These are phyloP conservation scores for Solanum hybrid DNA, from an alignment of 305 asterid species.

Conservation along the genomic window DNA sequence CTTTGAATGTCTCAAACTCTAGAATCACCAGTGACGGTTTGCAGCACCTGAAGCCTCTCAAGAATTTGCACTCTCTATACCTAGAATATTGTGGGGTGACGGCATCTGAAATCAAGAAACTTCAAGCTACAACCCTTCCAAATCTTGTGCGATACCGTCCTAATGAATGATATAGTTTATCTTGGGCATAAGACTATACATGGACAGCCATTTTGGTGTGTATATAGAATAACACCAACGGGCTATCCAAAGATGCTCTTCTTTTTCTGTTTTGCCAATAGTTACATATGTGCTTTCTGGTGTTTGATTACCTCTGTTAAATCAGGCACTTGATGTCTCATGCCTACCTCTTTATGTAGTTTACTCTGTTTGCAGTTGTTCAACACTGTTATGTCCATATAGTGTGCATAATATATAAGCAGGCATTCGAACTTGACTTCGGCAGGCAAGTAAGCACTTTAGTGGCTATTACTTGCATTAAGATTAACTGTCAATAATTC, in stretches of 20 bases:
- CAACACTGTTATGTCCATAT: not conserved
- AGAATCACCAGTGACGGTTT: not conserved
- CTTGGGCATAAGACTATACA: not conserved
- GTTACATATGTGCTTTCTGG: not conserved
- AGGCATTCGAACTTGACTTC: not conserved
- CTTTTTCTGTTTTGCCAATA: not conserved
- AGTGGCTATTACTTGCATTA: not conserved
- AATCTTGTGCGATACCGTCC: constrained; percentile 5
- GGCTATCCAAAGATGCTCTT: not conserved
- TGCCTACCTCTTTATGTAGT: not conserved
- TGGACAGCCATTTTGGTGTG: not conserved
- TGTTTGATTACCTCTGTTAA: not conserved
- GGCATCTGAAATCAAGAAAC: constrained; percentile 6
- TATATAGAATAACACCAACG: not conserved
- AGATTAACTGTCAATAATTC: too few relatives aligned
- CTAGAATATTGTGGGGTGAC: constrained; percentile 11
- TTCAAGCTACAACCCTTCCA: constrained; percentile 3
- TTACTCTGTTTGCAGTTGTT: not conserved
- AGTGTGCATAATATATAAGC: not conserved
- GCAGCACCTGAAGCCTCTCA: constrained; percentile 7
- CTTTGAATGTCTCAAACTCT: constrained; percentile 8
- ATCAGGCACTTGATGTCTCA: not conserved
- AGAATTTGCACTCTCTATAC: constrained; percentile 1
- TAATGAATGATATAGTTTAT: not conserved
- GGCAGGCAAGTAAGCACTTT: not conserved